Evolutionary conservation across 1,139 yeast species (phyloP).

Genomic region (Kluyveromyces marxianus): DNA sequence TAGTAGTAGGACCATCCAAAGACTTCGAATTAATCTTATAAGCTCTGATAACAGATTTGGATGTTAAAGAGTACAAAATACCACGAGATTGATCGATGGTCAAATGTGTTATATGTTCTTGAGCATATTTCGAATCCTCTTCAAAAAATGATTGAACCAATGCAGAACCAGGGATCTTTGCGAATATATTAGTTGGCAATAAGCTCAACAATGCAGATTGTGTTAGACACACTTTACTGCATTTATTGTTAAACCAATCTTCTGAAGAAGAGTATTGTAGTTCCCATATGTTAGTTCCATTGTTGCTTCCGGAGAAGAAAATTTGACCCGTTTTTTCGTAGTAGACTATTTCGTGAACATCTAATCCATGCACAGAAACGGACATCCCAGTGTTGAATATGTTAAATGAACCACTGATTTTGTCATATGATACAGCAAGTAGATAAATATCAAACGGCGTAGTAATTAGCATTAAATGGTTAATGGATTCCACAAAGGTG

Average conservation of each 20-base stretch:
- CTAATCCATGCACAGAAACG: slow-evolving; percentile 72
- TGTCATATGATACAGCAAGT: slow-evolving; percentile 58
- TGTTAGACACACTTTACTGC: slow-evolving; percentile 74
- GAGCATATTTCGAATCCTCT: slow-evolving; percentile 29
- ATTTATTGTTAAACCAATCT: slow-evolving; percentile 80
- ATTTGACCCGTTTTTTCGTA: slow-evolving; percentile 67
- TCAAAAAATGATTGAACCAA: slow-evolving; percentile 33
- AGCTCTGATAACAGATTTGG: slow-evolving; percentile 73
- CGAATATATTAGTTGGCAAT: slow-evolving; percentile 38
- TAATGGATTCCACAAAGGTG: slow-evolving; percentile 72
- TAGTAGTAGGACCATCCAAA: slow-evolving; percentile 32
- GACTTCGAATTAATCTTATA: slow-evolving; percentile 46
- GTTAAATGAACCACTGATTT: slow-evolving; percentile 47
- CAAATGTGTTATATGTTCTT: slow-evolving; percentile 58
- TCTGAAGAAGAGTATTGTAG: slow-evolving; percentile 78
- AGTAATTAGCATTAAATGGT: slow-evolving; percentile 64
- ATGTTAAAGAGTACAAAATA: slow-evolving; percentile 73
- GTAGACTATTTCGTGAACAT: slow-evolving; percentile 55
- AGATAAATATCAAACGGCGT: slow-evolving; percentile 77
- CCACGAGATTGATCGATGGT: slow-evolving; percentile 72
- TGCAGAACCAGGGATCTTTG: slow-evolving; percentile 40
- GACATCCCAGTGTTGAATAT: slow-evolving; percentile 78
- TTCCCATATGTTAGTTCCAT: slow-evolving; percentile 82
- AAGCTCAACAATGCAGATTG: slow-evolving; percentile 57
- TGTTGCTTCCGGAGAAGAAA: slow-evolving; percentile 70